Evolutionary conservation across 208 protist genomes (phyloP).

Genomic region (Leishmania gerbilli): DNA sequence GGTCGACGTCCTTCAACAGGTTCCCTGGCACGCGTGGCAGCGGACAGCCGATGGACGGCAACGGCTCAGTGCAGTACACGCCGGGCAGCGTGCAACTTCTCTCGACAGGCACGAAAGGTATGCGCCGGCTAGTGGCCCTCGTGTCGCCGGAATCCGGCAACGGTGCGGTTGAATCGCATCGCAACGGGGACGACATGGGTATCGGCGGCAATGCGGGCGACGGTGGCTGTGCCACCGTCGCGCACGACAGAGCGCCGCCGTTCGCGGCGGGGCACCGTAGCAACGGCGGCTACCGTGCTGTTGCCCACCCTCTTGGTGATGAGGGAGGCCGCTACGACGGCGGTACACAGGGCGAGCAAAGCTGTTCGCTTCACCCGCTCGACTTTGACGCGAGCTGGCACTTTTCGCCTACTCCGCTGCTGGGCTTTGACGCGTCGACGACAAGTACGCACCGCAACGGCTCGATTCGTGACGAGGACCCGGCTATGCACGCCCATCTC

Average conservation of each 20-base stretch:
- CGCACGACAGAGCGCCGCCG: neutral
- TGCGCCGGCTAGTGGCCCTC: constrained; percentile 24
- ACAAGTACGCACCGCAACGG: constrained; percentile 28
- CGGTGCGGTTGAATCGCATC: constrained; percentile 10
- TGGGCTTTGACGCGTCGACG: constrained; percentile 37
- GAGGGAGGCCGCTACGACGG: constrained; percentile 6
- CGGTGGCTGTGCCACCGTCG: neutral
- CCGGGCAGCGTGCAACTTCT: constrained; percentile 32
- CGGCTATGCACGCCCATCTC: constrained; percentile 7
- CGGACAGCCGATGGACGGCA: constrained; percentile 14
- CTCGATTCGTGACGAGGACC: constrained; percentile 32
- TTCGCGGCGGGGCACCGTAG: neutral
- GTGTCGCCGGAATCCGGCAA: constrained; percentile 24
- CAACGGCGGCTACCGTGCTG: constrained; percentile 14
- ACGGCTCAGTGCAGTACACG: constrained; percentile 17
- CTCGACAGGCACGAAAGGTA: constrained; percentile 23
- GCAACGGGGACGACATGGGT: constrained; percentile 18
- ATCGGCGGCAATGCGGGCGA: constrained; percentile 3
- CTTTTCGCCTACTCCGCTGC: constrained; percentile 35
- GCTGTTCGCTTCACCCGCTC: constrained; percentile 18
- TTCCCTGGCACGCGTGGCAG: constrained; percentile 14
- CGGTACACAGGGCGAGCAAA: constrained; percentile 6
- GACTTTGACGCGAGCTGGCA: constrained; percentile 44
- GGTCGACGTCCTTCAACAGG: constrained; percentile 23
- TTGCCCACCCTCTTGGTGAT: constrained; percentile 2